A percentile compares a stretch with the other conserved stretches of the same genome.
Evolutionary conservation across 441 rosid genomes (phyloP).

Genomic region (Jatropha multifida): DNA sequence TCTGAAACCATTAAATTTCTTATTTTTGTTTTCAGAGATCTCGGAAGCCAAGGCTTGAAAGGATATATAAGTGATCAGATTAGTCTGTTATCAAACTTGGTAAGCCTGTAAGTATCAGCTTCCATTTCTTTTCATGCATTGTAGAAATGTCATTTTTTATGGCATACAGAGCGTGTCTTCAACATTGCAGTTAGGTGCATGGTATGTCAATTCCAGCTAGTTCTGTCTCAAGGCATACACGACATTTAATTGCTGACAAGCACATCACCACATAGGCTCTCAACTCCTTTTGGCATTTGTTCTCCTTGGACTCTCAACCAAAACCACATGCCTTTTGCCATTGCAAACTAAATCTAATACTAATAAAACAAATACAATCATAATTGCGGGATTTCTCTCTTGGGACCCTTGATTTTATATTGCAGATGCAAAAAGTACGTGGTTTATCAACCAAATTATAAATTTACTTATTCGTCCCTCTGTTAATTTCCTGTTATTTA

Average conservation of each 20-base stretch:
- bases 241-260: neutral
- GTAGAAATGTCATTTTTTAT: neutral
- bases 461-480: neutral
- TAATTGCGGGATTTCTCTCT: neutral
- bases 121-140: neutral
- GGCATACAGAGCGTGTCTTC: neutral
- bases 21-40: conserved; percentile 60
- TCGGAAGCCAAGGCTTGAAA: conserved; percentile 91
- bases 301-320: neutral
- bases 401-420: neutral
- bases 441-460: neutral
- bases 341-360: neutral
- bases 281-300: conserved; percentile 8
- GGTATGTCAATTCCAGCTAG: neutral
- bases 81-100: conserved; percentile 75
- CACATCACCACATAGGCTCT: too few species aligned
- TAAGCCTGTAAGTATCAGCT: conserved; percentile 76
- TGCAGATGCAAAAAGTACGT: neutral
- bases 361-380: neutral
- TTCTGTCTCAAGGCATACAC: neutral
- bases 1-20: neutral
- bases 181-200: neutral
- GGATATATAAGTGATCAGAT: conserved; percentile 86
- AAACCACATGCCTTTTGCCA: neutral
- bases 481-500: neutral